Percentiles rank a stretch among this genome's conserved stretches.
Evolutionary conservation across 768 basidiomycete species (phyloP).

Genomic region (Holtermanniella nyarrowii): DNA sequence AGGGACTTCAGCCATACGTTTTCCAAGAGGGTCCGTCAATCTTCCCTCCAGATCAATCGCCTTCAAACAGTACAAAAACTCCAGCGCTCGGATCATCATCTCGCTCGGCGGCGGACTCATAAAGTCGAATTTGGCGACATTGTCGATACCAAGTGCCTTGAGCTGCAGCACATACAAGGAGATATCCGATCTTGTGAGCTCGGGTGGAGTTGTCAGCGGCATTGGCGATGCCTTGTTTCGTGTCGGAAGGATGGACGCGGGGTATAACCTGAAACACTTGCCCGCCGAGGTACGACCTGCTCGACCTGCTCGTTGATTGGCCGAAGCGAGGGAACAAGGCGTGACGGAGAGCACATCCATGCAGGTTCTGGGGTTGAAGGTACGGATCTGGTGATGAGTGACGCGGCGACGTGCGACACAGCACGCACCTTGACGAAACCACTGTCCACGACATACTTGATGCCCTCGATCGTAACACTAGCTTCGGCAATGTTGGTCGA

Average conservation of each 20-base stretch:
- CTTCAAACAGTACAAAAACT: slow-evolving; percentile 65
- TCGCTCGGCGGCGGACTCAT: slow-evolving; percentile 77
- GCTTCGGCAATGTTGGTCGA: slow-evolving; percentile 97
- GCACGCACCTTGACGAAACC: slow-evolving; percentile 81
- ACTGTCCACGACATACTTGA: slow-evolving; percentile 84
- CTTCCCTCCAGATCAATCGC: slow-evolving; percentile 72
- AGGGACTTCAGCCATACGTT: slow-evolving; percentile 85
- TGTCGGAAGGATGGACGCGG: slow-evolving; percentile 51
- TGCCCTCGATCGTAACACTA: slow-evolving; percentile 91
- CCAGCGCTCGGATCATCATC: slow-evolving; percentile 72
- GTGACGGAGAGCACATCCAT: slow-evolving; percentile 75
- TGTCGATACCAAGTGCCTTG: slow-evolving; percentile 88
- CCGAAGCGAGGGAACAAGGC: slow-evolving; percentile 77
- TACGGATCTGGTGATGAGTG: slow-evolving; percentile 58
- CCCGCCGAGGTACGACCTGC: slow-evolving; percentile 90
- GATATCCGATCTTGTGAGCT: slow-evolving; percentile 83
- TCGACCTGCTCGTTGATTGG: slow-evolving; percentile 84
- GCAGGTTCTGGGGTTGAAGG: slow-evolving; percentile 74
- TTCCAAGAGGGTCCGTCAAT: slow-evolving; percentile 63
- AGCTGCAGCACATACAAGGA: slow-evolving; percentile 84
- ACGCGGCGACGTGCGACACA: neutral
- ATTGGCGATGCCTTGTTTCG: slow-evolving; percentile 42
- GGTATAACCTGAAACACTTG: slow-evolving; percentile 83
- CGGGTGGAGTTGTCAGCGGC: slow-evolving; percentile 65
- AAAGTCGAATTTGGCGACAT: slow-evolving; percentile 89